Percentiles rank a stretch among this genome's conserved stretches.
Evolutionary conservation across 495 filamentous ascomycete species (phyloP).

Genomic region (Echria macrotheca): DNA sequence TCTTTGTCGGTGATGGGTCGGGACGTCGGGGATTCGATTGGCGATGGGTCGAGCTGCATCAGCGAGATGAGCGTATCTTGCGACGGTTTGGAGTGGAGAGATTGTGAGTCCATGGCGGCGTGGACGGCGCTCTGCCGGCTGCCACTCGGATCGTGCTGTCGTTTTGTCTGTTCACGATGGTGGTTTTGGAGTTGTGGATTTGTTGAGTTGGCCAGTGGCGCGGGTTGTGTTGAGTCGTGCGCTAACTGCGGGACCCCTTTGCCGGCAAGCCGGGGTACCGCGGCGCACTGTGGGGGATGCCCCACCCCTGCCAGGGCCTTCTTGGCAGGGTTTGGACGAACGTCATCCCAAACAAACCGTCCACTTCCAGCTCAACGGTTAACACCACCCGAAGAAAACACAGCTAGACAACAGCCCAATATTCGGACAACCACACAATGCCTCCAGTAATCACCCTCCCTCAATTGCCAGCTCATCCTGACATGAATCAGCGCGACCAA

Average conservation of each 20-base stretch:
- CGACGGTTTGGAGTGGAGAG: conserved; percentile 34
- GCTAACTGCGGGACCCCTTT: too few species aligned
- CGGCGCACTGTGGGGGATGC: too few species aligned
- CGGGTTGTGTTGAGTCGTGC: conserved; percentile 1
- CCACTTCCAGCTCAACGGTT: too few species aligned
- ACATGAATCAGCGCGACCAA: conserved; percentile 36
- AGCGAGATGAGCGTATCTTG: conserved; percentile 57
- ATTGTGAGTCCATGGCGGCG: conserved; percentile 25
- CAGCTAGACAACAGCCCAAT: not conserved
- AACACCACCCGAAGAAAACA: not conserved
- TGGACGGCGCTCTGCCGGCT: conserved; percentile 6
- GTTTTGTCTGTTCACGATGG: not conserved
- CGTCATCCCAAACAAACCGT: too few species aligned
- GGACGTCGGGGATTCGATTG: conserved; percentile 56
- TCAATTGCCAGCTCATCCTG: conserved; percentile 7
- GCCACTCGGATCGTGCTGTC: not conserved
- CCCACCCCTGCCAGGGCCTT: too few species aligned
- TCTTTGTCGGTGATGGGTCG: conserved; percentile 50
- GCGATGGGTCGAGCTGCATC: conserved; percentile 73
- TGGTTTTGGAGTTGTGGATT: not conserved
- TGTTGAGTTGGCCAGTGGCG: conserved; percentile 8
- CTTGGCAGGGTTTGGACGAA: too few species aligned
- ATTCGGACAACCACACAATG: conserved; percentile 27
- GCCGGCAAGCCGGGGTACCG: not conserved
- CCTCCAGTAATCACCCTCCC: conserved; percentile 34